Percentiles rank a stretch among this genome's conserved stretches.
These are phyloP conservation scores for Jacaranda mimosifolia DNA, from an alignment of 257 asterid genomes.

Conservation along the genomic window DNA sequence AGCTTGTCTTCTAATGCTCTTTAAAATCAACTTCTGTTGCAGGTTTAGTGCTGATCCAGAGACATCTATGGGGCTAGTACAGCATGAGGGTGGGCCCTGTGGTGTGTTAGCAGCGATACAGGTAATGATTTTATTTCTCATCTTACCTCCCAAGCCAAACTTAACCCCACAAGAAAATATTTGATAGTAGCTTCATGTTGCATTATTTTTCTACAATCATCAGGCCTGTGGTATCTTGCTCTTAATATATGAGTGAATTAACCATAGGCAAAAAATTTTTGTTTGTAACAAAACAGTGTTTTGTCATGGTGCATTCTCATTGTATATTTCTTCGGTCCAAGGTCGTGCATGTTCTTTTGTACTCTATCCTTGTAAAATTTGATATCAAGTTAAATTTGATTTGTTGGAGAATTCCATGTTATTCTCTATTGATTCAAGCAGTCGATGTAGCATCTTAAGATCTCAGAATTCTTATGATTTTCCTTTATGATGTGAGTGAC, in stretches of 20 bases:
- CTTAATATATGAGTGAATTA: not conserved
- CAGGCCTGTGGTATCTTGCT: slow-evolving; percentile 13
- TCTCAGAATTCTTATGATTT: not conserved
- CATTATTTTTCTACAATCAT: not conserved
- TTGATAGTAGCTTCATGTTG: not conserved
- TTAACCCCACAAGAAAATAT: slow-evolving; percentile 17
- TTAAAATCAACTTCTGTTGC: slow-evolving; percentile 35
- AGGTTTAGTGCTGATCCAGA: slow-evolving; percentile 95
- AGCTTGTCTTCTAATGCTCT: slow-evolving; percentile 37
- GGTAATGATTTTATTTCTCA: slow-evolving; percentile 56
- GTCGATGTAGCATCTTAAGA: slow-evolving; percentile 11
- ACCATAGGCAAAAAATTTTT: not conserved
- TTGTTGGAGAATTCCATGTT: slow-evolving; percentile 10
- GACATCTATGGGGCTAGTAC: slow-evolving; percentile 97
- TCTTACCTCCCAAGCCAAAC: slow-evolving; percentile 36
- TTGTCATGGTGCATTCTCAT: slow-evolving; percentile 20
- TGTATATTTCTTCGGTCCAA: slow-evolving; percentile 19
- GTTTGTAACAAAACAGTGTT: slow-evolving; percentile 7
- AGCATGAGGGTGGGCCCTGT: slow-evolving; percentile 99
- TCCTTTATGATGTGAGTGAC: not conserved
- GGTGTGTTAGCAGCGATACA: slow-evolving; percentile 98
- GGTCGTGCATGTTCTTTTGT: not conserved
- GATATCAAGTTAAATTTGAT: slow-evolving; percentile 15
- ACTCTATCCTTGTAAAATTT: slow-evolving; percentile 22
- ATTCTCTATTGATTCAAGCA: slow-evolving; percentile 1